Evolutionary conservation across 129 eudicot species (phyloP).

Genomic region (Pseudognaphalium luteoalbum): DNA sequence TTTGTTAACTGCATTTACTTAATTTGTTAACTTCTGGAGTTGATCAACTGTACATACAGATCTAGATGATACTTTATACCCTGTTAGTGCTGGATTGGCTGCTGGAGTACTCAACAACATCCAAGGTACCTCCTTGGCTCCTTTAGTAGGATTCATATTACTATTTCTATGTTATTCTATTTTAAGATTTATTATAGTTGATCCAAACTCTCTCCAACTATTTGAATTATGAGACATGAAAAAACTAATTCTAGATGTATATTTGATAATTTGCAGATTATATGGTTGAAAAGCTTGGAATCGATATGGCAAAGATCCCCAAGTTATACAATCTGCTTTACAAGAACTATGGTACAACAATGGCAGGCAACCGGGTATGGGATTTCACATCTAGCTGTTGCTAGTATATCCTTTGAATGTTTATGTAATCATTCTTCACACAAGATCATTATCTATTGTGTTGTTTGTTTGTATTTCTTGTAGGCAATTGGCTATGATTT

Average conservation of each 20-base stretch:
- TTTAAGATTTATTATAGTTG: too few relatives aligned
- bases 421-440: background rate
- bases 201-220: background rate
- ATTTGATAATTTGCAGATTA: conserved; percentile 44
- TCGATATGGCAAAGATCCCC: conserved; percentile 54
- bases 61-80: conserved; percentile 91
- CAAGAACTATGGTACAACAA: conserved; percentile 91
- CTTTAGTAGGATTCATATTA: too few relatives aligned
- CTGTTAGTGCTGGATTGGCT: conserved; percentile 79
- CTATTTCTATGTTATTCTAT: too few relatives aligned
- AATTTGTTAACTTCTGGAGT: too few relatives aligned
- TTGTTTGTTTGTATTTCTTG: background rate
- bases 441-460: background rate
- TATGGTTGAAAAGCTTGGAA: conserved; percentile 88
- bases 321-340: conserved; percentile 67
- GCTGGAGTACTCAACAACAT: conserved; percentile 62
- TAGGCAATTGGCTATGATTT: conserved; percentile 97
- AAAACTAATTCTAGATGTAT: background rate
- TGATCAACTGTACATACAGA: conserved; percentile 35
- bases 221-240: background rate
- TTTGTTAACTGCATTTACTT: too few relatives aligned
- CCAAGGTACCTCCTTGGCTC: conserved; percentile 51
- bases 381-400: background rate
- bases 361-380: conserved; percentile 93
- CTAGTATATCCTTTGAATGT: background rate